Evolutionary conservation across 116 monocot genomes (phyloP).

Genomic region (Iris pallida): DNA sequence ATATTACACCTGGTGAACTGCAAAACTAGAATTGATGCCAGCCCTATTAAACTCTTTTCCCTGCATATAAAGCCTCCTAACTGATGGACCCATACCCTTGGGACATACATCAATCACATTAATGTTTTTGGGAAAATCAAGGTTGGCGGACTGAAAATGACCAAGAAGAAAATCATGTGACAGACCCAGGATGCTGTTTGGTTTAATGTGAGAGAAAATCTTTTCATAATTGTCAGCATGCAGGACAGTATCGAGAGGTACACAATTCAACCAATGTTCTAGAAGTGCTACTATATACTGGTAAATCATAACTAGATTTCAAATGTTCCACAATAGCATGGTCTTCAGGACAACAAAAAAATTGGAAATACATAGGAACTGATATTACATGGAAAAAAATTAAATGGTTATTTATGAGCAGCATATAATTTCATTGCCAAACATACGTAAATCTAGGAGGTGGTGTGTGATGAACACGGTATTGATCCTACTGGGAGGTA

Average conservation of each 20-base stretch:
- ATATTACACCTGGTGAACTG: slow-evolving; percentile 64
- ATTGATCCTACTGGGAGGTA: no score
- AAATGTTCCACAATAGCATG: background rate
- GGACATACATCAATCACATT: slow-evolving; percentile 92
- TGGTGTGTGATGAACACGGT: no score
- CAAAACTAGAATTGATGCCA: slow-evolving; percentile 93
- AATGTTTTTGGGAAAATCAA: slow-evolving; percentile 84
- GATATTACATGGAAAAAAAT: no score
- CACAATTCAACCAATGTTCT: background rate
- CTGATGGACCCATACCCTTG: slow-evolving; percentile 97
- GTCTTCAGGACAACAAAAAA: no score
- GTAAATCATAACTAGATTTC: no score
- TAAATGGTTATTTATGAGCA: no score
- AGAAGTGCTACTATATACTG: background rate
- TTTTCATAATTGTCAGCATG: slow-evolving; percentile 89
- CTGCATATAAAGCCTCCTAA: slow-evolving; percentile 85
- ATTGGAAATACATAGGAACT: no score
- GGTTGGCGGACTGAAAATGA: slow-evolving; percentile 65
- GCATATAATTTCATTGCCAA: no score
- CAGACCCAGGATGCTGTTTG: slow-evolving; percentile 87
- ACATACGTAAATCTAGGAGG: no score
- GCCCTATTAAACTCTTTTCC: slow-evolving; percentile 93
- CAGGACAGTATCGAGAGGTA: background rate
- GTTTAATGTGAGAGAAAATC: slow-evolving; percentile 84
- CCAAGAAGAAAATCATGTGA: slow-evolving; percentile 98